These are phyloP conservation scores for Boletus semigastroideus DNA, from an alignment of 1,284 basidiomycete genomes.

Conservation along the genomic window DNA sequence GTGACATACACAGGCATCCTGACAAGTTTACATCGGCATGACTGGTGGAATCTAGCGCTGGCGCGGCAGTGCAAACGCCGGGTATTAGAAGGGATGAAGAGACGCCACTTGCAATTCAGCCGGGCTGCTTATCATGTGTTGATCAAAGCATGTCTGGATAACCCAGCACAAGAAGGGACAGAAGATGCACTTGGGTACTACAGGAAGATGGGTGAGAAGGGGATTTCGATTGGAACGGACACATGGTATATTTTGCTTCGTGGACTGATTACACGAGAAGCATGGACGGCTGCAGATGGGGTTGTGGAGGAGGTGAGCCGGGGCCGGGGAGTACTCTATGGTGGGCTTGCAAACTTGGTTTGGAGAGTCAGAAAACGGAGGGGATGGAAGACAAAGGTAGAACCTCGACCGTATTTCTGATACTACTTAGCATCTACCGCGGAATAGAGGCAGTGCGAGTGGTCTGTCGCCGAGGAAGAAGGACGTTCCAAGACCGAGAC, in stretches of 20 bases:
- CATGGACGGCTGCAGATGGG: slow-evolving; percentile 58
- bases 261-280: slow-evolving; percentile 53
- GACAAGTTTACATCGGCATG: slow-evolving; percentile 54
- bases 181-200: slow-evolving; percentile 61
- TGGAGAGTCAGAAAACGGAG: slow-evolving; percentile 37
- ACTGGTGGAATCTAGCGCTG: slow-evolving; percentile 43
- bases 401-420: slow-evolving; percentile 32
- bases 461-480: slow-evolving; percentile 58
- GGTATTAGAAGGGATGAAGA: slow-evolving; percentile 62
- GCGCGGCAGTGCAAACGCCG: slow-evolving; percentile 47
- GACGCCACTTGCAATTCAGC: slow-evolving; percentile 51
- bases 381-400: slow-evolving; percentile 24
- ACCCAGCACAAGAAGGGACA: slow-evolving; percentile 46
- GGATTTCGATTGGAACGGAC: slow-evolving; percentile 52
- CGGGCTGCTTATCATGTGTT: slow-evolving; percentile 74
- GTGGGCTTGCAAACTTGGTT: slow-evolving; percentile 41
- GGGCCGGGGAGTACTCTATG: slow-evolving; percentile 35
- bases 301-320: slow-evolving; percentile 59
- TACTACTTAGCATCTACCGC: slow-evolving; percentile 12
- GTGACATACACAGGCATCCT: slow-evolving; percentile 75
- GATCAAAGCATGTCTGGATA: slow-evolving; percentile 61
- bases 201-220: slow-evolving; percentile 58
- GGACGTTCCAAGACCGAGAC: slow-evolving; percentile 62
- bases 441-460: slow-evolving; percentile 22
- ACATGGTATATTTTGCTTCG: slow-evolving; percentile 76